phyloP scores from a whole-genome alignment of 78 protist species.

The Chrysochromulina tobinii region DNA sequence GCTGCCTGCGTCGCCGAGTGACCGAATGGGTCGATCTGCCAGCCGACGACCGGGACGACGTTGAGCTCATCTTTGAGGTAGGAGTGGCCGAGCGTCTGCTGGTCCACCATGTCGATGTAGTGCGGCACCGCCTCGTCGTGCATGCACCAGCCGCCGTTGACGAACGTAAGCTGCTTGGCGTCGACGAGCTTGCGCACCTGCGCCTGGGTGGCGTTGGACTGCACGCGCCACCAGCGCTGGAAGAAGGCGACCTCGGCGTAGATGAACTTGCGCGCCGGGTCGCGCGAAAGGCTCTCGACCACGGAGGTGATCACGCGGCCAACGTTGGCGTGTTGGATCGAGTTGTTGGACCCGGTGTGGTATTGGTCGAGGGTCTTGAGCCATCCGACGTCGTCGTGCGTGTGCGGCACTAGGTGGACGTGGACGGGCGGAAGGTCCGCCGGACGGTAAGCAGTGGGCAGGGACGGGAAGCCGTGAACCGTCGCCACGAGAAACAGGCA shows the following conservation, averaged over 20 bases:
- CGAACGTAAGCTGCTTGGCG: slow-evolving; percentile 74
- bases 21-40: slow-evolving; percentile 90
- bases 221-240: slow-evolving; percentile 54
- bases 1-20: slow-evolving; percentile 47
- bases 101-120: slow-evolving; percentile 56
- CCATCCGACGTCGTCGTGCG: slow-evolving; percentile 85
- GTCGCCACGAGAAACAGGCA: too few relatives aligned
- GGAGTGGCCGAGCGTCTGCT: slow-evolving; percentile 59
- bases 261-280: slow-evolving; percentile 79
- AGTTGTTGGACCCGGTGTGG: slow-evolving; percentile 68
- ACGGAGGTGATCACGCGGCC: slow-evolving; percentile 72
- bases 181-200: slow-evolving; percentile 59
- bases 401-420: slow-evolving; percentile 46
- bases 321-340: slow-evolving; percentile 21
- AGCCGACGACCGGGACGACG: slow-evolving; percentile 47
- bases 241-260: slow-evolving; percentile 83
- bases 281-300: slow-evolving; percentile 34
- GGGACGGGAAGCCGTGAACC: too few relatives aligned
- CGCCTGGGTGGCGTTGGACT: neutral
- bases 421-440: neutral
- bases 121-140: slow-evolving; percentile 89
- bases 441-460: too few relatives aligned
- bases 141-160: slow-evolving; percentile 90
- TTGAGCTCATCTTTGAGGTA: slow-evolving; percentile 59
- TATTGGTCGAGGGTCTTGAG: slow-evolving; percentile 86